Conservation (phyloP, 176 grass and related monocot genomes). For the Phragmites australis region DNA sequence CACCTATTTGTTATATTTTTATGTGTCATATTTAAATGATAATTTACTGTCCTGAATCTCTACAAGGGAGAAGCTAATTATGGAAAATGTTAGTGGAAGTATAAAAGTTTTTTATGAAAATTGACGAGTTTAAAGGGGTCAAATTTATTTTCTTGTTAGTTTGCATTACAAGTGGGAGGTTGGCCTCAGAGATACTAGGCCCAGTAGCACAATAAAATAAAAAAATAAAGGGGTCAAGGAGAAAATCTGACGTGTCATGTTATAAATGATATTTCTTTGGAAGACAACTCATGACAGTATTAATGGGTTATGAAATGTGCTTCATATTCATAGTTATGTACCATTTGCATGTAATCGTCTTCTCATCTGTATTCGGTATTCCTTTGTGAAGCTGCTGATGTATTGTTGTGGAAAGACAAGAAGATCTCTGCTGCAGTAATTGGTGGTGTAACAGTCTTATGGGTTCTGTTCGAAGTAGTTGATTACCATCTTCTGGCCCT, state of each 20-base stretch:
- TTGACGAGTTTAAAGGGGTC: background rate
- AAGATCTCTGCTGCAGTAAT: slow-evolving; percentile 63
- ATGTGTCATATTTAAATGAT: background rate
- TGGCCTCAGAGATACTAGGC: background rate
- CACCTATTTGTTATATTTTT: background rate
- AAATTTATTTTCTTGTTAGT: background rate
- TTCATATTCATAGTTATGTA: background rate
- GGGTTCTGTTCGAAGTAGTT: slow-evolving; percentile 74
- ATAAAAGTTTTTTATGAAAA: background rate
- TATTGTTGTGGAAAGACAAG: slow-evolving; percentile 85
- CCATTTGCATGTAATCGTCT: background rate
- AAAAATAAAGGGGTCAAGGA: background rate
- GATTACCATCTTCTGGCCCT: slow-evolving; percentile 72
- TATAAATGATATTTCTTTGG: background rate
- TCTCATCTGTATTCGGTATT: background rate
- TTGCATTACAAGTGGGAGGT: background rate
- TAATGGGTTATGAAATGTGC: slow-evolving; percentile 7
- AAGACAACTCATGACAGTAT: background rate
- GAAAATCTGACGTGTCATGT: background rate
- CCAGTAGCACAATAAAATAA: background rate
- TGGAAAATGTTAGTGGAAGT: background rate
- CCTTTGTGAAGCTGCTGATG: slow-evolving; percentile 67
- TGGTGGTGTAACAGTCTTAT: slow-evolving; percentile 69
- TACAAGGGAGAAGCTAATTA: background rate
- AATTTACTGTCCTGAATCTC: background rate